Percentiles rank a stretch among this genome's conserved stretches.
These are phyloP conservation scores for Penicillium fuscoglaucum DNA, from an alignment of 2,329 filamentous ascomycete genomes.

Conservation along the genomic window DNA sequence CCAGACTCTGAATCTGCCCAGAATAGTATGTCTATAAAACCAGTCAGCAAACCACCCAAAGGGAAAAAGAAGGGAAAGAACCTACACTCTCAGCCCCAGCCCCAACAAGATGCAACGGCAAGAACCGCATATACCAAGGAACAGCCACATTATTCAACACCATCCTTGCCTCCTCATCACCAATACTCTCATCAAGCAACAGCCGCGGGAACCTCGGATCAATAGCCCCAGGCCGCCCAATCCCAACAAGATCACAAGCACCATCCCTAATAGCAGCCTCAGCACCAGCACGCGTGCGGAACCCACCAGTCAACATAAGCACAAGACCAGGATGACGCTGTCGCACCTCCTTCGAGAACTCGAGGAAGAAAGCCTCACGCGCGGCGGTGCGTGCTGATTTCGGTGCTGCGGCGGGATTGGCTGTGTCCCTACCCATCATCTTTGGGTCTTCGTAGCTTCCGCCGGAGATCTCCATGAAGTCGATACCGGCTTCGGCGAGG, in stretches of 20 bases:
- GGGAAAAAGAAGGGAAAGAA: slow-evolving; percentile 4
- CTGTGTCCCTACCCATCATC: slow-evolving; percentile 37
- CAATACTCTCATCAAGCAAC: slow-evolving; percentile 32
- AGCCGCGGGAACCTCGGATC: slow-evolving; percentile 44
- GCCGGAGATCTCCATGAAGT: slow-evolving; percentile 69
- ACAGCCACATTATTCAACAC: slow-evolving; percentile 26
- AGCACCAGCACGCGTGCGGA: slow-evolving; percentile 56
- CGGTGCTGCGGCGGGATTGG: slow-evolving; percentile 23
- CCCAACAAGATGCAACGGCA: slow-evolving; percentile 30
- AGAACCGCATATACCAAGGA: slow-evolving; percentile 25
- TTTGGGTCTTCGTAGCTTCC: slow-evolving; percentile 59
- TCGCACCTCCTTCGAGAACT: slow-evolving; percentile 60
- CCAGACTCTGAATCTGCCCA: slow-evolving; percentile 22
- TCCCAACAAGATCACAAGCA: slow-evolving; percentile 53
- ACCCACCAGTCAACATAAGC: slow-evolving; percentile 64
- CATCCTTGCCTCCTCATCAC: slow-evolving; percentile 28
- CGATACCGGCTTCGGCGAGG: slow-evolving; percentile 48
- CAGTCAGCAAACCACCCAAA: slow-evolving; percentile 9
- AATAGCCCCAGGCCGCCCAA: slow-evolving; percentile 50
- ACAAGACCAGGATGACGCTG: slow-evolving; percentile 46
- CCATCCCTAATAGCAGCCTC: slow-evolving; percentile 49
- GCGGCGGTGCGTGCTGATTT: slow-evolving; percentile 50
- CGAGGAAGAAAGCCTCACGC: slow-evolving; percentile 68
- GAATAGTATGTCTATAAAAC: slow-evolving; percentile 21
- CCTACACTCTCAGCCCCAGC: slow-evolving; percentile 36